Percentiles rank a stretch among this genome's conserved stretches.
Evolutionary conservation across 306 rosid species (phyloP).

Genomic region (Canavalia gladiata): DNA sequence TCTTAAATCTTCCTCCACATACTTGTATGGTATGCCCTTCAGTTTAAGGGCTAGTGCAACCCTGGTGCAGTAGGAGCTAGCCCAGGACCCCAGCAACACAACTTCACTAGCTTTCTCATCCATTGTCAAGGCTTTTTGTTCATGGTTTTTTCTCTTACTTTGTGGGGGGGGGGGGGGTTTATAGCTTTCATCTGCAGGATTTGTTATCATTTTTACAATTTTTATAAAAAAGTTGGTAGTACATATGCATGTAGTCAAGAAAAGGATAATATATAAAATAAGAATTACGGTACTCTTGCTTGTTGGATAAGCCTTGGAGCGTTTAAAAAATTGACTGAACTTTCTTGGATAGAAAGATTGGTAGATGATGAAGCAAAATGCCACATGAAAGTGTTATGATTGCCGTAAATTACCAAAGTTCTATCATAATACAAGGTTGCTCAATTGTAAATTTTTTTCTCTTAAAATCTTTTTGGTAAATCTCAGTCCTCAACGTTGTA

Average conservation of each 20-base stretch:
- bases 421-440: too few species aligned
- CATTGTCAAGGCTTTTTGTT: conserved; percentile 25
- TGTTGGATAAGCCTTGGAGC: background rate
- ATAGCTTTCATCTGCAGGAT: too few species aligned
- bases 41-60: conserved; percentile 53
- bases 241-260: background rate
- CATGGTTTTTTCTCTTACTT: background rate
- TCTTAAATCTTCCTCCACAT: conserved; percentile 51
- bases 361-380: background rate
- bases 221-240: background rate
- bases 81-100: conserved; percentile 51
- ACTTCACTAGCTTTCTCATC: conserved; percentile 50
- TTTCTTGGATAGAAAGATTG: conserved; percentile 28
- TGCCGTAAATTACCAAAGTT: too few species aligned
- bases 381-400: too few species aligned
- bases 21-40: conserved; percentile 58
- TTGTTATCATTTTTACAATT: background rate
- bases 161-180: background rate
- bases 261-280: background rate
- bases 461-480: too few species aligned
- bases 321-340: background rate
- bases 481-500: too few species aligned
- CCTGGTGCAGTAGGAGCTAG: conserved; percentile 41
- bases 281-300: background rate
- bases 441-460: too few species aligned